Base-by-base conservation (phyloP, 176 grass and related monocot species). In the Zizania latifolia region DNA sequence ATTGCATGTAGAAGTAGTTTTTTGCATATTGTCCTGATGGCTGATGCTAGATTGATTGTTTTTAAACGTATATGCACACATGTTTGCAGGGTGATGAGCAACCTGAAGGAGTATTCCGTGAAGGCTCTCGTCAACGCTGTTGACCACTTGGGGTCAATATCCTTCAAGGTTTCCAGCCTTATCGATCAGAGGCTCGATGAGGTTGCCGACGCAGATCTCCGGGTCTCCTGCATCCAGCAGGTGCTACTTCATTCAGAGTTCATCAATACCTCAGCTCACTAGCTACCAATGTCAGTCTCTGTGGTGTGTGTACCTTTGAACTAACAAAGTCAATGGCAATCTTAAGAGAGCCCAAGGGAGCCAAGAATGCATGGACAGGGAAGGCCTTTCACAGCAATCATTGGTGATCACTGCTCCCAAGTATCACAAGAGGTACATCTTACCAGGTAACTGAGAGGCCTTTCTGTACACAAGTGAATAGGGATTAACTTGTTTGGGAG, bases 371-470 rank as follows among this genome's bases (percentile, higher is more conserved):
- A 79, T 90, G 62, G 87, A 92, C 70, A 62, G 58, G 31, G 89
- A 99, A 92, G 95, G 95, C n/a, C 72, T 99, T 58, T 58, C 79
- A 29, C 91, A 99, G 72, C 95, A 99, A 65, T 86, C 95, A 7
- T 84, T 91, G 28, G 37, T 92, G 62, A 94, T 99, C 71, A 90
- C 89, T 57, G 79, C 79, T 44, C 95, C 95, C 2, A 94, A 87
- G 34, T 99, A 92, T 64, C 85, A 99, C 64, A 99, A 88, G 88
- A 84, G 82, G 74, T 99, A 99, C 68, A 83, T 86, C 58, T 86
- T 99, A 59, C 86, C 78, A 77, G 86, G 95, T 87, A 80, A 44
- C n/a, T n/a, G n/a, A n/a, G n/a, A n/a, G n/a, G n/a, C n/a, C n/a
- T n/a, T n/a, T n/a, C n/a, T n/a, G n/a, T n/a, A n/a, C n/a, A n/a